Conservation (phyloP, 208 protist species). For the Crithidia fasciculata region DNA sequence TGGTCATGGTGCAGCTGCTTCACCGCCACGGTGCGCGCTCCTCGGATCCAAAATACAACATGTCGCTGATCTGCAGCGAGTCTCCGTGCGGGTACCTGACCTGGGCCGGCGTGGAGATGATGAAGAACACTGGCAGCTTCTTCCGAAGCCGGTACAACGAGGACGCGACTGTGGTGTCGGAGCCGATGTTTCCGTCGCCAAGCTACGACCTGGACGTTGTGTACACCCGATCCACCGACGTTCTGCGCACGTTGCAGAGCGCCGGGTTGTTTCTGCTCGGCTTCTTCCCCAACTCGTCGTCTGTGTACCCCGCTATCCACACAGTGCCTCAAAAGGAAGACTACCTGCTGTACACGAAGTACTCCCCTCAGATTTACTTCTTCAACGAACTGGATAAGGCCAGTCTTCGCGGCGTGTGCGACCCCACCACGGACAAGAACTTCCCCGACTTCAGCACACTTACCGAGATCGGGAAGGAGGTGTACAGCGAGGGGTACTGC, state of each 20-base stretch:
- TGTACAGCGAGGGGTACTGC: slow-evolving; percentile 32
- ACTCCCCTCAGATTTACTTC: slow-evolving; percentile 15
- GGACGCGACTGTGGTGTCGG: slow-evolving; percentile 23
- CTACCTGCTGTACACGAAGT: slow-evolving; percentile 26
- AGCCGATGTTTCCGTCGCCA: slow-evolving; percentile 36
- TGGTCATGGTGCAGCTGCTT: slow-evolving; percentile 44
- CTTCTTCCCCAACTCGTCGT: slow-evolving; percentile 36
- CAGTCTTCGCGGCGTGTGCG: slow-evolving; percentile 6
- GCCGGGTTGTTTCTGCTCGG: slow-evolving; percentile 43
- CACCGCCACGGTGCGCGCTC: slow-evolving; percentile 59
- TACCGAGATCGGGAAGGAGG: slow-evolving; percentile 18
- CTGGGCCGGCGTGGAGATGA: slow-evolving; percentile 34
- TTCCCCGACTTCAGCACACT: slow-evolving; percentile 24
- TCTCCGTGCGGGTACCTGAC: slow-evolving; percentile 54
- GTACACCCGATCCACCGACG: slow-evolving; percentile 55
- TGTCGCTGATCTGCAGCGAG: slow-evolving; percentile 39
- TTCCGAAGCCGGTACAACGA: slow-evolving; percentile 50
- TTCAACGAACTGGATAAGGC: slow-evolving; percentile 18
- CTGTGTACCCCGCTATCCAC: slow-evolving; percentile 35
- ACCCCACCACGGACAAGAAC: slow-evolving; percentile 16
- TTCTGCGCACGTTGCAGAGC: slow-evolving; percentile 59
- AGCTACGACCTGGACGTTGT: slow-evolving; percentile 46
- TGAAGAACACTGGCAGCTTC: slow-evolving; percentile 40
- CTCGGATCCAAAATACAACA: slow-evolving; percentile 29
- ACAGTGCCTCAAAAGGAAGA: slow-evolving; percentile 21